Conservation (phyloP, 179 eudicot genomes). For the Camellia oleifera region DNA sequence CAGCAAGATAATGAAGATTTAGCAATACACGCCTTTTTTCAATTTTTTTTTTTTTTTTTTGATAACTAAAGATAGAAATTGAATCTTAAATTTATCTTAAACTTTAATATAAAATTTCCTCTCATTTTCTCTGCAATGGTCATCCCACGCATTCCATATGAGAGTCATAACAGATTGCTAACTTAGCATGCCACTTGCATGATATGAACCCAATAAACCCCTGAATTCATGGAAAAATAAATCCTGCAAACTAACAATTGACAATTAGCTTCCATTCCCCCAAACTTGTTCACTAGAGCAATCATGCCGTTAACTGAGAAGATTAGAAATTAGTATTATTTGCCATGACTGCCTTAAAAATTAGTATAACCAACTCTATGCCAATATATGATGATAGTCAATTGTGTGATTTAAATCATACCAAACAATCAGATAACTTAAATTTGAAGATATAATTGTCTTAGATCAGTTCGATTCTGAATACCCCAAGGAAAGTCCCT, state of each 20-base stretch:
- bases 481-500: background rate
- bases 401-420: background rate
- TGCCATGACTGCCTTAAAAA: background rate
- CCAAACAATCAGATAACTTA: background rate
- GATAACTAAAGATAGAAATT: too few species aligned
- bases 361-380: background rate
- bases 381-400: background rate
- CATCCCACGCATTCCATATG: background rate
- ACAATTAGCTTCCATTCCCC: background rate
- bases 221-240: background rate
- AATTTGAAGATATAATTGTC: background rate
- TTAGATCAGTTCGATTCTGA: background rate
- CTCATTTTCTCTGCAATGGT: background rate
- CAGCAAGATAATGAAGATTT: conserved; percentile 5
- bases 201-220: background rate
- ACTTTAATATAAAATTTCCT: background rate
- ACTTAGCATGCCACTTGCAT: background rate
- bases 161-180: background rate
- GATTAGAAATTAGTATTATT: background rate
- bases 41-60: too few species aligned
- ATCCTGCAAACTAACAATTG: conserved; percentile 1
- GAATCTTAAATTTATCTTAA: background rate
- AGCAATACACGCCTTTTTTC: background rate
- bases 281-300: background rate
- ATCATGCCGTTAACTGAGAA: background rate